These are phyloP conservation scores for Tolypocladium nubicola DNA, from an alignment of 2,329 filamentous ascomycete genomes.

Conservation along the genomic window DNA sequence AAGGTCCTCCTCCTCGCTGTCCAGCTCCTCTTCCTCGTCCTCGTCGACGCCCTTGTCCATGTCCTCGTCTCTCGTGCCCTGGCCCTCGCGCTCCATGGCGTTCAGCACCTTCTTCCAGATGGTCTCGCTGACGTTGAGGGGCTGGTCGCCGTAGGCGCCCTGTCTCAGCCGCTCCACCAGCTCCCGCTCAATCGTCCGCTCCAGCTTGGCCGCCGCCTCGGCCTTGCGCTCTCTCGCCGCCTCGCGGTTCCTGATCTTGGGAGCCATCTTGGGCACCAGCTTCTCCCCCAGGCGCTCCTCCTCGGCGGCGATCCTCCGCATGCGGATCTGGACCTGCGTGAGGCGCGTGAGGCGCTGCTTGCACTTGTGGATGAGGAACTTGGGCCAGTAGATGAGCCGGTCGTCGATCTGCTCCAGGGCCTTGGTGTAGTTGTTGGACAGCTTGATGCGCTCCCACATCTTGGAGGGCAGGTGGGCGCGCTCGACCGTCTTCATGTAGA, in stretches of 20 bases:
- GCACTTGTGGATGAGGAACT: conserved; percentile 87
- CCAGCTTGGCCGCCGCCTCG: conserved; percentile 80
- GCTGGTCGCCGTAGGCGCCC: conserved; percentile 88
- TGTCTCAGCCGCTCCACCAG: conserved; percentile 83
- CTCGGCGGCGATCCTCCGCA: conserved; percentile 74
- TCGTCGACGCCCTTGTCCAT: conserved; percentile 78
- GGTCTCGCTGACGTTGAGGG: conserved; percentile 85
- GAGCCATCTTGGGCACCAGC: conserved; percentile 78
- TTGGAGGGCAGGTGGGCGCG: conserved; percentile 80
- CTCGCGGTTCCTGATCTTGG: conserved; percentile 75
- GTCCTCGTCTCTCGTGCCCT: conserved; percentile 76
- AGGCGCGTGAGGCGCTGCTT: conserved; percentile 90
- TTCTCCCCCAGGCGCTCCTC: conserved; percentile 83
- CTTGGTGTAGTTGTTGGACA: conserved; percentile 83
- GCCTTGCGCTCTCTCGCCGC: conserved; percentile 67
- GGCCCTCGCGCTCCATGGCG: conserved; percentile 77
- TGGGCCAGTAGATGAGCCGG: conserved; percentile 84
- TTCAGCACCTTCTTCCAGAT: conserved; percentile 97
- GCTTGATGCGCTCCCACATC: conserved; percentile 87
- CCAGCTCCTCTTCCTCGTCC: conserved; percentile 63
- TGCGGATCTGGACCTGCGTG: conserved; percentile 80
- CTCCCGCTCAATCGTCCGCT: conserved; percentile 90
- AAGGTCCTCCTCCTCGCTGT: conserved; percentile 59
- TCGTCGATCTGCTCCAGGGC: conserved; percentile 82
- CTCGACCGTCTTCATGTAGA: conserved; percentile 95